Conservation (phyloP, 2,329 filamentous ascomycete species). For the Aspergillus costaricaensis region DNA sequence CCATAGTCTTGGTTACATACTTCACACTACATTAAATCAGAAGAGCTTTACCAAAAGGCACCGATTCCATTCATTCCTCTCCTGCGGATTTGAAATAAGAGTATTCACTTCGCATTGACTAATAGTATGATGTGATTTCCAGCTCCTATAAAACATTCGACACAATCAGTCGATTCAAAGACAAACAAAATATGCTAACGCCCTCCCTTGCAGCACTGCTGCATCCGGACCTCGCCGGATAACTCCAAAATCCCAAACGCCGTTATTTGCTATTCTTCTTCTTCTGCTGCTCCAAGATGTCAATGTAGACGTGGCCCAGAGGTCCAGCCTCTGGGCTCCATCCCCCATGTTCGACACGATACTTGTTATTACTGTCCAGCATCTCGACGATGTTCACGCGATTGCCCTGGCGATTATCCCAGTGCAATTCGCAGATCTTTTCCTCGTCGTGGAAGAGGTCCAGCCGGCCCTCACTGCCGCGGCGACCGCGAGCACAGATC, state of each 20-base stretch:
- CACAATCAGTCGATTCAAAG: too few species aligned
- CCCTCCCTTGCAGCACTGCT: background rate
- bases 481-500: conserved; percentile 32
- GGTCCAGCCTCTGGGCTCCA: conserved; percentile 34
- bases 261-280: conserved; percentile 12
- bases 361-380: conserved; percentile 28
- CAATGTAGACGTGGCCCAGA: conserved; percentile 35
- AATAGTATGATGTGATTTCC: too few species aligned
- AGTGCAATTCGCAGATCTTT: conserved; percentile 38
- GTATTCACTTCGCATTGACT: too few species aligned
- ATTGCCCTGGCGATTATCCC: conserved; percentile 33
- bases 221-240: background rate
- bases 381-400: conserved; percentile 30
- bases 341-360: conserved; percentile 32
- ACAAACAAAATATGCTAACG: background rate
- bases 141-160: too few species aligned
- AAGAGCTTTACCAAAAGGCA: too few species aligned
- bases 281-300: conserved; percentile 28
- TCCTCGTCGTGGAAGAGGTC: conserved; percentile 34
- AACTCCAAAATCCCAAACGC: too few species aligned
- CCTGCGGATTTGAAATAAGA: too few species aligned
- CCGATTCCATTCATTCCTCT: too few species aligned
- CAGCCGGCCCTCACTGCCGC: conserved; percentile 36
- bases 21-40: too few species aligned
- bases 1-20: too few species aligned